phyloP scores from a whole-genome alignment of 2,329 filamentous ascomycete genomes.

The Sphaerostilbella broomeana region DNA sequence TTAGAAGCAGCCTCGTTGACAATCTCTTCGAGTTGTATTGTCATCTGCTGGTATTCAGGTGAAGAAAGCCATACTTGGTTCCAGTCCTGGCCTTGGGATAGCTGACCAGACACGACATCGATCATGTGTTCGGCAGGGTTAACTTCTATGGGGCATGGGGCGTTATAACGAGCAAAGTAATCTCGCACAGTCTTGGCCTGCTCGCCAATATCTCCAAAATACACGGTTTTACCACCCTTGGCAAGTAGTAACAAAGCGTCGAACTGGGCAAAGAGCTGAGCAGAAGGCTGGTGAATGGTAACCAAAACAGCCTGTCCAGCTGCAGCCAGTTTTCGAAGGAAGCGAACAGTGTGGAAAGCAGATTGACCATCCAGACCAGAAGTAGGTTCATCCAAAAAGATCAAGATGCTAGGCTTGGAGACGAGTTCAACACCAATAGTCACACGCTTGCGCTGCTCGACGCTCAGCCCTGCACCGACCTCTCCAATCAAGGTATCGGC shows the following conservation, averaged over 20 bases:
- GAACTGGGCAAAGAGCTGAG: constrained; percentile 59
- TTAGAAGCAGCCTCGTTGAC: constrained; percentile 46
- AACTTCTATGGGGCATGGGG: constrained; percentile 51
- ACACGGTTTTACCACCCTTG: constrained; percentile 59
- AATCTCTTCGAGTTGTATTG: constrained; percentile 57
- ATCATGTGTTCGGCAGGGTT: constrained; percentile 78
- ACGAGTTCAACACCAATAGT: constrained; percentile 57
- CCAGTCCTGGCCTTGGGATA: constrained; percentile 51
- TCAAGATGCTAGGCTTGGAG: constrained; percentile 51
- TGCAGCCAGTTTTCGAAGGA: constrained; percentile 59
- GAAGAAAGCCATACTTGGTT: constrained; percentile 65
- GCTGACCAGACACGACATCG: constrained; percentile 45
- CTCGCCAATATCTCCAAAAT: constrained; percentile 60
- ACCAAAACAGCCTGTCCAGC: constrained; percentile 61
- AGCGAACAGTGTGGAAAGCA: constrained; percentile 58
- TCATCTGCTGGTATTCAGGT: constrained; percentile 48
- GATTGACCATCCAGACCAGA: constrained; percentile 63
- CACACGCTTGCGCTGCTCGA: constrained; percentile 48
- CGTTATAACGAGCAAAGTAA: constrained; percentile 63
- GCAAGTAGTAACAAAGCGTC: constrained; percentile 59
- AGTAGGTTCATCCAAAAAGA: constrained; percentile 58
- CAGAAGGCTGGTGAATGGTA: constrained; percentile 66
- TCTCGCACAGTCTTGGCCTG: constrained; percentile 46
- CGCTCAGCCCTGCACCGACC: constrained; percentile 46
- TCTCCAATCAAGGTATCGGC: constrained; percentile 42